Evolutionary conservation across 768 basidiomycete species (phyloP).

Genomic region (Mycena crocata): DNA sequence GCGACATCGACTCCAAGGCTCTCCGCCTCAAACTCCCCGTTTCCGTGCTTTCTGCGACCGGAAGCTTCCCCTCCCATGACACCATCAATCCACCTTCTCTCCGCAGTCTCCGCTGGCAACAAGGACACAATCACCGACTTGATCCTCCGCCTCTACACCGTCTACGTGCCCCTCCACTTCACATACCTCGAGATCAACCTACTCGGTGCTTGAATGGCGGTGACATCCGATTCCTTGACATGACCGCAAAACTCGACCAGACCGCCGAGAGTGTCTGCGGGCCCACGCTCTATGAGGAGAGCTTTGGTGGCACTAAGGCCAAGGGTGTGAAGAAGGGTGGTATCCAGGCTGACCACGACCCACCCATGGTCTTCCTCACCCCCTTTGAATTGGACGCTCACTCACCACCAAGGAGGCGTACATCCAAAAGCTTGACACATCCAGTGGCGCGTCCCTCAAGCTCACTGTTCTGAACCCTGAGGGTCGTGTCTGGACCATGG

Average conservation of each 20-base stretch:
- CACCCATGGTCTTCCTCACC: slow-evolving; percentile 96
- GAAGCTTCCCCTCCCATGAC: slow-evolving; percentile 86
- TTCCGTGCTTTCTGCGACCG: slow-evolving; percentile 45
- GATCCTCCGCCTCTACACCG: slow-evolving; percentile 92
- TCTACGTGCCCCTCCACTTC: slow-evolving; percentile 99
- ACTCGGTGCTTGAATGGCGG: slow-evolving; percentile 88
- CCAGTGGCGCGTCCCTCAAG: slow-evolving; percentile 98
- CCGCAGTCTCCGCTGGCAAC: slow-evolving; percentile 85
- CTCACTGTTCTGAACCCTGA: slow-evolving; percentile 95
- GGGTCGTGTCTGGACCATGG: slow-evolving; percentile 99
- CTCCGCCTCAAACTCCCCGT: slow-evolving; percentile 89
- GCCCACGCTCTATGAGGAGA: slow-evolving; percentile 76
- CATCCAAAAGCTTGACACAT: slow-evolving; percentile 97
- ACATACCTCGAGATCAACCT: slow-evolving; percentile 99
- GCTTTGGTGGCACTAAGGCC: slow-evolving; percentile 51
- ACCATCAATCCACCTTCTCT: slow-evolving; percentile 82
- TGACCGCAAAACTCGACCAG: slow-evolving; percentile 99
- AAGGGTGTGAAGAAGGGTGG: slow-evolving; percentile 58
- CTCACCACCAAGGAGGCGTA: slow-evolving; percentile 99
- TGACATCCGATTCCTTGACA: slow-evolving; percentile 94
- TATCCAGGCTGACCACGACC: slow-evolving; percentile 91
- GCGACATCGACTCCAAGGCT: slow-evolving; percentile 98
- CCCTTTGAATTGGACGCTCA: slow-evolving; percentile 97
- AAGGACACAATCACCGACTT: slow-evolving; percentile 96
- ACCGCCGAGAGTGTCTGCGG: slow-evolving; percentile 98